phyloP scores from a whole-genome alignment of 2,329 filamentous ascomycete genomes.

The Nigrospora oryzae region DNA sequence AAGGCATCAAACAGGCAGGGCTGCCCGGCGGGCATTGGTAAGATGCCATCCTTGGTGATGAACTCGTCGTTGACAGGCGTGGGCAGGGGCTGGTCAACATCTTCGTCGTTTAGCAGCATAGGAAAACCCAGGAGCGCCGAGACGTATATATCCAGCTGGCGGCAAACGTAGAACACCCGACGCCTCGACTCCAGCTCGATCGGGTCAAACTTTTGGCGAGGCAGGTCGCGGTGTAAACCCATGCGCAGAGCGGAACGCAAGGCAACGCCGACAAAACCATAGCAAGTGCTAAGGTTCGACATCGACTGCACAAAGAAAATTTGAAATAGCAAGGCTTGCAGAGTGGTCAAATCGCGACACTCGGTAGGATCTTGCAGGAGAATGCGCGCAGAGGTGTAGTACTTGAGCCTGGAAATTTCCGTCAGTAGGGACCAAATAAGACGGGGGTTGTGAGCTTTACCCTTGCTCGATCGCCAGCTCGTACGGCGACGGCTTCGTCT shows the following conservation, averaged over 20 bases:
- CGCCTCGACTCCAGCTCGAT: conserved; percentile 57
- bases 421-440: conserved; percentile 10
- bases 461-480: conserved; percentile 43
- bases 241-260: conserved; percentile 68
- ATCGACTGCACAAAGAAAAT: conserved; percentile 75
- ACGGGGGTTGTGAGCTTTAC: conserved; percentile 20
- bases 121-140: conserved; percentile 61
- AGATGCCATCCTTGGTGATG: conserved; percentile 50
- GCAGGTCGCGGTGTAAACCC: conserved; percentile 66
- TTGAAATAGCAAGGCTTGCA: conserved; percentile 73
- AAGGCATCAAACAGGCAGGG: conserved; percentile 56
- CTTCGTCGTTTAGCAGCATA: conserved; percentile 52
- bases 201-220: conserved; percentile 52
- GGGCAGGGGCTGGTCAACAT: conserved; percentile 59
- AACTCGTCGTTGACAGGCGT: conserved; percentile 60
- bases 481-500: conserved; percentile 14
- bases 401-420: conserved; percentile 52
- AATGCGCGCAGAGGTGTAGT: conserved; percentile 59
- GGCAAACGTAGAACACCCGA: conserved; percentile 59
- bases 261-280: conserved; percentile 72
- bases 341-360: conserved; percentile 64
- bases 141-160: conserved; percentile 64
- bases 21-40: conserved; percentile 44
- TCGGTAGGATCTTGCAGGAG: conserved; percentile 59
- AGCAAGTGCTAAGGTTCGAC: conserved; percentile 70